A percentile compares a stretch with the other conserved stretches of the same genome.
Conservation (phyloP, 2,329 filamentous ascomycete species). For the Coleophoma crateriformis region DNA sequence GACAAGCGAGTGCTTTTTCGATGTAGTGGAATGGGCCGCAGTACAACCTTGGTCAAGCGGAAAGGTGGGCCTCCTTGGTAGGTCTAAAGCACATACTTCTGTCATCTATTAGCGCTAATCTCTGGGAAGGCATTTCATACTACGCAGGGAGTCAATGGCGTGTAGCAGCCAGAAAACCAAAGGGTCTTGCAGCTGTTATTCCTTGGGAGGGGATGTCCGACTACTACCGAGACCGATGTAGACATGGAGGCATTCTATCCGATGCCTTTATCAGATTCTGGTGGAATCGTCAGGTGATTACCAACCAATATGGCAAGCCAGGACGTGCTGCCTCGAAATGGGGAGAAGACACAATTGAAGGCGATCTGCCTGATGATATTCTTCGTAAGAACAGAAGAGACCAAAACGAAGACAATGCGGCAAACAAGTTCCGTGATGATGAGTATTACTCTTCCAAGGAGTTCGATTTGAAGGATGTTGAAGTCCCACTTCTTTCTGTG, state of each 20-base stretch:
- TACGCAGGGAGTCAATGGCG: constrained; percentile 40
- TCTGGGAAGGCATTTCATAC: neutral
- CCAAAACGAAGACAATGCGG: constrained; percentile 36
- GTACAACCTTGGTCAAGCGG: constrained; percentile 43
- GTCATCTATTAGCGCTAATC: neutral
- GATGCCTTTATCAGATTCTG: constrained; percentile 55
- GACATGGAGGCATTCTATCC: constrained; percentile 54
- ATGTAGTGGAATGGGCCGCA: constrained; percentile 46
- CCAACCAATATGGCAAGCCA: constrained; percentile 59
- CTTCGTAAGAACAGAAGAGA: constrained; percentile 41
- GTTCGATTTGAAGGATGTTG: constrained; percentile 59
- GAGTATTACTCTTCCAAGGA: constrained; percentile 26
- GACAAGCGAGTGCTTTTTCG: constrained; percentile 45
- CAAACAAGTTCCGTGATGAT: constrained; percentile 5
- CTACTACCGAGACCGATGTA: constrained; percentile 48
- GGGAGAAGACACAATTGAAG: constrained; percentile 44
- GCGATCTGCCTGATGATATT: constrained; percentile 46
- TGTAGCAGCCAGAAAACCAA: constrained; percentile 44
- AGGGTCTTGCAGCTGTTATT: constrained; percentile 43
- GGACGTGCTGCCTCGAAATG: constrained; percentile 32
- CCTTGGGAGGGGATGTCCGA: constrained; percentile 53
- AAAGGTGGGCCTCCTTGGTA: constrained; percentile 44
- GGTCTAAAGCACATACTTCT: constrained; percentile 34
- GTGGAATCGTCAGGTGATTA: constrained; percentile 60
- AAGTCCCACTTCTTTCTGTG: constrained; percentile 61